Percentiles rank a stretch among this genome's conserved stretches.
Conservation (phyloP, 2,329 filamentous ascomycete genomes). For the Penicillium decumbens region DNA sequence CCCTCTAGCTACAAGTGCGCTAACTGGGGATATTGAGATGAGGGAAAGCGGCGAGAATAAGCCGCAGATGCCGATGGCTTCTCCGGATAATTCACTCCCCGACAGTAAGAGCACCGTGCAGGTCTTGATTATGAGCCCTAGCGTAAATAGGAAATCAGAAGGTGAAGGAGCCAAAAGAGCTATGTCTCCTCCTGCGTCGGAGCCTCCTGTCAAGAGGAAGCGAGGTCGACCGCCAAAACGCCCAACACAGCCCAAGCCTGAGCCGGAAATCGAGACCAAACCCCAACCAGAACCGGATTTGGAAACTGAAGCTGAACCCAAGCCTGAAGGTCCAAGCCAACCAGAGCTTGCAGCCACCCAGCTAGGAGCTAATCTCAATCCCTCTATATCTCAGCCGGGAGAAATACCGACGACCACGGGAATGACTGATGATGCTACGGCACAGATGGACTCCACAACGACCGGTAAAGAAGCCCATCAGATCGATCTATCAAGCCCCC, state of each 20-base stretch:
- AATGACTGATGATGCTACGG: background rate
- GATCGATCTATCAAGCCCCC: background rate
- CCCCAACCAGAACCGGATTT: background rate
- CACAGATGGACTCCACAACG: background rate
- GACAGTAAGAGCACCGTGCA: background rate
- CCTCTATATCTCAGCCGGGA: background rate
- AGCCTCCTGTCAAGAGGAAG: conserved; percentile 18
- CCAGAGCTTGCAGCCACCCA: background rate
- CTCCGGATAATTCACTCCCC: background rate
- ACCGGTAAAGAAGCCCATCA: background rate
- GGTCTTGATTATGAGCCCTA: conserved; percentile 16
- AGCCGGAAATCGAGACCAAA: background rate
- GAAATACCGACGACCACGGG: background rate
- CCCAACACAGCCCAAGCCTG: background rate
- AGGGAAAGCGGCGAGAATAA: background rate
- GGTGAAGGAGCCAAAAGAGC: conserved; percentile 10
- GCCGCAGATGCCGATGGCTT: background rate
- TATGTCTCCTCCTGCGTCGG: conserved; percentile 7
- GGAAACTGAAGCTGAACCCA: background rate
- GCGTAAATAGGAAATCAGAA: background rate
- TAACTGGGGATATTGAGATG: background rate
- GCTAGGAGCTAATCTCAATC: no score
- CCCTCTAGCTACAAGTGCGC: background rate
- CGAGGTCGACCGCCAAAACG: conserved; percentile 9
- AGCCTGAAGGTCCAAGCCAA: background rate